These are phyloP conservation scores for Macaranga tanarius DNA, from an alignment of 441 rosid species.

Conservation along the genomic window DNA sequence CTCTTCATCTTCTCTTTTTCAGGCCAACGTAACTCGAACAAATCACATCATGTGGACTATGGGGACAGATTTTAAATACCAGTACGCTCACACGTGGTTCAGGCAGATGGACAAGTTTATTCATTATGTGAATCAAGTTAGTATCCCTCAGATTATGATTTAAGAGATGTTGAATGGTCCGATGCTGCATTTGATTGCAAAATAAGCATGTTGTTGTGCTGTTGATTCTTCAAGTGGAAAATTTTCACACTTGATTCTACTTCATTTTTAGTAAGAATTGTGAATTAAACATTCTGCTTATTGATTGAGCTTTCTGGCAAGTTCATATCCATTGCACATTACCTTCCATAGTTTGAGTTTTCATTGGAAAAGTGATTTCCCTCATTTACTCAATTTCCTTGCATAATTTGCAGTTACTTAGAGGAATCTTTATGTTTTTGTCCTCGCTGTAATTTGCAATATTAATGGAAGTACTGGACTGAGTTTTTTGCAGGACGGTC, in stretches of 20 bases:
- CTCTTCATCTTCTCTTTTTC: conserved; percentile 21
- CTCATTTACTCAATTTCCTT: neutral
- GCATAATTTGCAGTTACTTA: neutral
- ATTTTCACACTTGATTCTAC: too few species aligned
- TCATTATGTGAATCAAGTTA: conserved; percentile 71
- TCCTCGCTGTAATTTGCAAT: conserved; percentile 5
- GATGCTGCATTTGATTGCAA: conserved; percentile 9
- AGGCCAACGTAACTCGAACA: conserved; percentile 73
- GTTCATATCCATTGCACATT: neutral
- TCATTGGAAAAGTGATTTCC: neutral
- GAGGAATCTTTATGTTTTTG: neutral
- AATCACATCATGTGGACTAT: conserved; percentile 84
- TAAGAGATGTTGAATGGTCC: neutral
- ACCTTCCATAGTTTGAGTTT: neutral
- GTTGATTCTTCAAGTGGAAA: neutral
- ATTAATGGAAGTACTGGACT: conserved; percentile 18
- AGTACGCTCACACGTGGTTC: conserved; percentile 68
- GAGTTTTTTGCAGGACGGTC: conserved; percentile 69
- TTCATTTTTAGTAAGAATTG: too few species aligned
- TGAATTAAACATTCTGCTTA: too few species aligned
- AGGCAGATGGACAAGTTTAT: conserved; percentile 73
- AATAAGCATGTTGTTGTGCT: neutral
- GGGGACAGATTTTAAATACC: conserved; percentile 80
- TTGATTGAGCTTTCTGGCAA: too few species aligned
- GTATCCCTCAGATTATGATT: conserved; percentile 9